Evolutionary conservation across 495 filamentous ascomycete species (phyloP).

Genomic region (Astrothelium subdiscretum): DNA sequence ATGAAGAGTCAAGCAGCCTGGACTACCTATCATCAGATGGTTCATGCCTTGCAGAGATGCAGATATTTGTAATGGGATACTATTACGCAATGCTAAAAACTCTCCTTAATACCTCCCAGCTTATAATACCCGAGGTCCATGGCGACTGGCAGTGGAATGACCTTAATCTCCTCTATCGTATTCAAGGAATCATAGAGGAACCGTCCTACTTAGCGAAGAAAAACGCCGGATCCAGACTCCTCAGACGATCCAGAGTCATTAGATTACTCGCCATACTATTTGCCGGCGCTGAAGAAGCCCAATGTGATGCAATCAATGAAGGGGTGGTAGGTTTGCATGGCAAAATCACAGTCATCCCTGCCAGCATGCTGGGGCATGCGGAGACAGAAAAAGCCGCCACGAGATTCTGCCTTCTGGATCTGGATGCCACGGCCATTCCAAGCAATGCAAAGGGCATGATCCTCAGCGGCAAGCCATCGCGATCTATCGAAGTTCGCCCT

Average conservation of each 20-base stretch:
- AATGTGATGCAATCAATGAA: neutral
- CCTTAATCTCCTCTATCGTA: neutral
- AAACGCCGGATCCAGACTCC: neutral
- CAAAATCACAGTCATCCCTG: neutral
- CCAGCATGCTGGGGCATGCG: neutral
- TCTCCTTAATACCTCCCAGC: neutral
- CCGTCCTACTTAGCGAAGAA: neutral
- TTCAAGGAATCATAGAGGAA: neutral
- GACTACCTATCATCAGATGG: neutral
- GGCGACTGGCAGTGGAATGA: neutral
- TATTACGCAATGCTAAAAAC: neutral
- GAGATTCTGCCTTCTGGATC: neutral
- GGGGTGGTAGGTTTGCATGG: neutral
- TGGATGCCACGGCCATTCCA: neutral
- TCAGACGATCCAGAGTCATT: neutral
- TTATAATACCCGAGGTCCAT: neutral
- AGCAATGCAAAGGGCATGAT: neutral
- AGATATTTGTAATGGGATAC: neutral
- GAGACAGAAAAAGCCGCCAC: neutral
- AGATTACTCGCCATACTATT: neutral
- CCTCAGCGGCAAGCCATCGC: neutral
- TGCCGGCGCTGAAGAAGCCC: neutral
- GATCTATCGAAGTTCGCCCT: neutral
- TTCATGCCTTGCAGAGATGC: neutral
- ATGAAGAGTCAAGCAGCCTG: neutral